Evolutionary conservation across 108 stramenopile genomes (phyloP), one percentile per base, ranked within the genome.

Genomic region (Parietichytrium sp.): DNA sequence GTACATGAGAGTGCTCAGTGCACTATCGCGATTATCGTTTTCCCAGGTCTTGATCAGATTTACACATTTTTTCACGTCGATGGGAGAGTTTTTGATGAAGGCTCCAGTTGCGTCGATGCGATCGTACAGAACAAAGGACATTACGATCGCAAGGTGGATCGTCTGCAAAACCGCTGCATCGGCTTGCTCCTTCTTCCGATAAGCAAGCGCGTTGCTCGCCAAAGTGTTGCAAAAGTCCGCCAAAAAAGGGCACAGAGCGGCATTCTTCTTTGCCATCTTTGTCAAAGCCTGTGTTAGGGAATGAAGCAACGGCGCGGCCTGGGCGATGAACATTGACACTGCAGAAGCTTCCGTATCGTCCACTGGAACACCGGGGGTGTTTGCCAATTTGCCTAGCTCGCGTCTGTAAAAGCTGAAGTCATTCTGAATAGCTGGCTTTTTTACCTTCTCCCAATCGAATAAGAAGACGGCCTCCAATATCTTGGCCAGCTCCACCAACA

Each of bases 371-470:
- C 33, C 6, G 33, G 61, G 61, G 61, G 36, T 72, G 45, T 45
- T 72, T 25, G 25, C 20, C 38, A 45, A 45, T n/a, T 45, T 36
- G 33, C 38, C 36, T 8, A 72, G 61, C 61, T 72, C 61, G 42
- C 61, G 61, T 8, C 61, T 7, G 61, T 72, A 72, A 3, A 72
- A 72, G 42, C 61, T 72, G 45, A 72, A 72, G 42, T 72, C 61
- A 25, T 72, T 72, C 2, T 72, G 61, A 33, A 72, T 42, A 25
- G 61, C 61, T 10, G 61, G 61, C 20, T 72, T 16, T 12, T 33
- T 45, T 42, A 72, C 45, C 20, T 72, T 72, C 38, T 33, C 61
- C 61, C 61, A 72, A 20, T 72, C 61, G 45, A 72, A 72, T 33
- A 72, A 42, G 2, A 72, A 72, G 20, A 72, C 33, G 42, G 33